Evolutionary conservation across 805 yeast species (phyloP).

Genomic region (Candida chilensis): DNA sequence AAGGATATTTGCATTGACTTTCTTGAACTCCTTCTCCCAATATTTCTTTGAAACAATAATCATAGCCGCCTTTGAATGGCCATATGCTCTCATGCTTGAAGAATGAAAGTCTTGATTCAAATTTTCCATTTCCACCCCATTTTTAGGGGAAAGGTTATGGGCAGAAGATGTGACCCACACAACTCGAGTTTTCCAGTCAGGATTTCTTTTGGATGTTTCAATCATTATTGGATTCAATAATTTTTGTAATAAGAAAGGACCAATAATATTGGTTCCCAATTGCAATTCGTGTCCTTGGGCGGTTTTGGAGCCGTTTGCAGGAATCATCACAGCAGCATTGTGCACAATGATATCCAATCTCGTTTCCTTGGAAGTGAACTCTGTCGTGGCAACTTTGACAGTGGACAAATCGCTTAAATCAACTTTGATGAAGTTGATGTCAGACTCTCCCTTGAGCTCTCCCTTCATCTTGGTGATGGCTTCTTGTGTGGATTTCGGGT

Average conservation of each 20-base stretch:
- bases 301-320: slow-evolving; percentile 23
- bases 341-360: slow-evolving; percentile 13
- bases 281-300: slow-evolving; percentile 36
- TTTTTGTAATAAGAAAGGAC: slow-evolving; percentile 33
- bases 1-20: slow-evolving; percentile 17
- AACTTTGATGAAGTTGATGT: slow-evolving; percentile 11
- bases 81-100: no score
- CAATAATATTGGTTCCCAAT: slow-evolving; percentile 37
- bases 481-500: slow-evolving; percentile 4
- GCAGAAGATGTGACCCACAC: slow-evolving; percentile 36
- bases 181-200: slow-evolving; percentile 20
- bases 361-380: slow-evolving; percentile 7
- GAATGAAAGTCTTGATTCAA: no score
- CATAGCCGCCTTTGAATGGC: slow-evolving; percentile 33
- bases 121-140: no score
- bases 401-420: slow-evolving; percentile 33
- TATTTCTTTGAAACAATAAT: slow-evolving; percentile 21
- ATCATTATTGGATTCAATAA: slow-evolving; percentile 24
- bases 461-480: slow-evolving; percentile 7
- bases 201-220: slow-evolving; percentile 14
- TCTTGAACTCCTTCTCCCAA: slow-evolving; percentile 21
- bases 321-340: slow-evolving; percentile 23
- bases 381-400: slow-evolving; percentile 23
- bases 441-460: slow-evolving; percentile 8
- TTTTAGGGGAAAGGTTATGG: slow-evolving; percentile 12